phyloP scores from a whole-genome alignment of 1,284 basidiomycete species.

The Mycena citricolor region DNA sequence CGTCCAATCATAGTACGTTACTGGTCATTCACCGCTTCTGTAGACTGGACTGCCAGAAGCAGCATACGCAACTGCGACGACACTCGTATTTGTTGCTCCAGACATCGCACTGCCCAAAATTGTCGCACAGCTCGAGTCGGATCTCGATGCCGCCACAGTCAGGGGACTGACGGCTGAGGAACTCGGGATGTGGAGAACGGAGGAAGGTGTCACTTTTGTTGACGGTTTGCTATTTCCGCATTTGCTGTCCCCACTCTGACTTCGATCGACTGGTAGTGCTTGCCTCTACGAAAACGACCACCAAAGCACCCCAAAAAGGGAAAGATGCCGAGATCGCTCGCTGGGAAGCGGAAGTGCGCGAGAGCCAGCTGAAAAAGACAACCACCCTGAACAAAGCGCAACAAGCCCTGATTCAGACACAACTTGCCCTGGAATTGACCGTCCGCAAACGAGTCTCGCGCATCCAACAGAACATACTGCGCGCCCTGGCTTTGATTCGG shows the following conservation, averaged over 20 bases:
- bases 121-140: slow-evolving; percentile 61
- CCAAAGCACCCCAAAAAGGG: slow-evolving; percentile 60
- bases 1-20: not conserved
- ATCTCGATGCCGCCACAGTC: slow-evolving; percentile 61
- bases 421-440: slow-evolving; percentile 75
- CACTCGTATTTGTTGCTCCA: slow-evolving; percentile 80
- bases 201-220: slow-evolving; percentile 74
- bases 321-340: slow-evolving; percentile 86
- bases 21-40: not conserved
- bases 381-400: slow-evolving; percentile 79
- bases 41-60: slow-evolving; percentile 60
- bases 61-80: slow-evolving; percentile 73
- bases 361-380: slow-evolving; percentile 63
- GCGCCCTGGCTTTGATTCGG: slow-evolving; percentile 68
- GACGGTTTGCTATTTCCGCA: slow-evolving; percentile 57
- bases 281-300: slow-evolving; percentile 54
- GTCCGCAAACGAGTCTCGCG: slow-evolving; percentile 60
- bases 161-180: slow-evolving; percentile 71
- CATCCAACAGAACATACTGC: slow-evolving; percentile 56
- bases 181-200: slow-evolving; percentile 81
- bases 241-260: slow-evolving; percentile 8
- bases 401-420: slow-evolving; percentile 74
- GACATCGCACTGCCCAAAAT: slow-evolving; percentile 64
- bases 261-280: slow-evolving; percentile 49
- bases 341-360: slow-evolving; percentile 93